Percentiles rank a stretch among this genome's conserved stretches.
phyloP scores from a whole-genome alignment of 805 yeast species.

The Metschnikowia santaceciliae region DNA sequence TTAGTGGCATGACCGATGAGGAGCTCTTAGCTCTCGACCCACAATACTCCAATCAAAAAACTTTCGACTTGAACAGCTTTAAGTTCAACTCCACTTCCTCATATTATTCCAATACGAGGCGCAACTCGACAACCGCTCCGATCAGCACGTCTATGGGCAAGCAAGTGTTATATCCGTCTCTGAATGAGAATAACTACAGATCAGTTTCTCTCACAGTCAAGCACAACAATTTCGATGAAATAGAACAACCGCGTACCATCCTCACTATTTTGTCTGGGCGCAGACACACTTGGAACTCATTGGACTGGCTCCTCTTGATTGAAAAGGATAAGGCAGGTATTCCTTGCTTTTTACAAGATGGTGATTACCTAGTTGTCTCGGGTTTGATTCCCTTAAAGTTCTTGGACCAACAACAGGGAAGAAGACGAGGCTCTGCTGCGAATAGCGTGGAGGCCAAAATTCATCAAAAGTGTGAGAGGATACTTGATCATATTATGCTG shows the following conservation, averaged over 20 bases:
- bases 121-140: conserved; percentile 7
- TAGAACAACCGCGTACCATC: conserved; percentile 24
- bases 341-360: conserved; percentile 29
- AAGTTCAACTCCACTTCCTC: conserved; percentile 37
- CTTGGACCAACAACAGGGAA: conserved; percentile 12
- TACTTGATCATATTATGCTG: conserved; percentile 20
- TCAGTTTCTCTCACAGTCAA: conserved; percentile 40
- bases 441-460: conserved; percentile 15
- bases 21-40: conserved; percentile 53
- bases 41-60: conserved; percentile 42
- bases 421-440: conserved; percentile 9
- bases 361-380: conserved; percentile 37
- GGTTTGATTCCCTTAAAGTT: conserved; percentile 29
- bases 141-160: conserved; percentile 5
- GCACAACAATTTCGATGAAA: conserved; percentile 35
- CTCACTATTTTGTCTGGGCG: conserved; percentile 38
- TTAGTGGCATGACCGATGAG: conserved; percentile 50
- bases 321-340: conserved; percentile 5
- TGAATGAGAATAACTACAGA: conserved; percentile 42
- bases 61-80: conserved; percentile 40
- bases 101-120: conserved; percentile 9
- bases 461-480: conserved; percentile 20
- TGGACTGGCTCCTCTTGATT: conserved; percentile 35
- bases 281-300: conserved; percentile 41
- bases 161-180: conserved; percentile 24